A percentile compares a stretch with the other conserved stretches of the same genome.
These are phyloP conservation scores for Symmetrospora coprosmae DNA, from an alignment of 768 basidiomycete genomes.

Conservation along the genomic window DNA sequence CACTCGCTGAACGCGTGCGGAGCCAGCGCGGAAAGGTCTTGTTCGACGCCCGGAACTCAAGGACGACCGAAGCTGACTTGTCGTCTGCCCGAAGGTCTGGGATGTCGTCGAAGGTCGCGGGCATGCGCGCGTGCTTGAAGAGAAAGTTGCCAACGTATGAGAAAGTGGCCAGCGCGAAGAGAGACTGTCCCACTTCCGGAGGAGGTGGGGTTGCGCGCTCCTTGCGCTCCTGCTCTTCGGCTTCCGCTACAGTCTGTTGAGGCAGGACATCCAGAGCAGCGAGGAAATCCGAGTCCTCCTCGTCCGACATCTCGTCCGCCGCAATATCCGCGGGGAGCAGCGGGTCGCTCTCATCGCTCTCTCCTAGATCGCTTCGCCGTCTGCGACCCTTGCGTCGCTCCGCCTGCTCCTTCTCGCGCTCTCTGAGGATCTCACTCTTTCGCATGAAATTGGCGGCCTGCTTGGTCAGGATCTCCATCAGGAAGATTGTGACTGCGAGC, in stretches of 20 bases:
- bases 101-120: slow-evolving; percentile 16
- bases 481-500: slow-evolving; percentile 16
- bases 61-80: slow-evolving; percentile 32
- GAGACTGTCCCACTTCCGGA: slow-evolving; percentile 29
- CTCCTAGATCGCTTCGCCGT: neutral
- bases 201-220: neutral
- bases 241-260: neutral
- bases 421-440: neutral
- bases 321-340: neutral
- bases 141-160: slow-evolving; percentile 26
- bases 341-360: neutral
- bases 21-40: slow-evolving; percentile 15
- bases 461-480: slow-evolving; percentile 26
- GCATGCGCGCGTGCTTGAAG: slow-evolving; percentile 19
- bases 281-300: neutral
- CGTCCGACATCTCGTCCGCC: slow-evolving; percentile 3
- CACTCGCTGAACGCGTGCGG: neutral
- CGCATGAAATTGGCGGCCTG: slow-evolving; percentile 18
- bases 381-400: too few relatives aligned
- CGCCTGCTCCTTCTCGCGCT: neutral
- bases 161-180: slow-evolving; percentile 30
- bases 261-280: slow-evolving; percentile 18
- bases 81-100: slow-evolving; percentile 34
- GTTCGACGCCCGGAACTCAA: slow-evolving; percentile 28
- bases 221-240: neutral